phyloP scores from a whole-genome alignment of 2,329 filamentous ascomycete genomes.

The Pestalotiopsis sp. region DNA sequence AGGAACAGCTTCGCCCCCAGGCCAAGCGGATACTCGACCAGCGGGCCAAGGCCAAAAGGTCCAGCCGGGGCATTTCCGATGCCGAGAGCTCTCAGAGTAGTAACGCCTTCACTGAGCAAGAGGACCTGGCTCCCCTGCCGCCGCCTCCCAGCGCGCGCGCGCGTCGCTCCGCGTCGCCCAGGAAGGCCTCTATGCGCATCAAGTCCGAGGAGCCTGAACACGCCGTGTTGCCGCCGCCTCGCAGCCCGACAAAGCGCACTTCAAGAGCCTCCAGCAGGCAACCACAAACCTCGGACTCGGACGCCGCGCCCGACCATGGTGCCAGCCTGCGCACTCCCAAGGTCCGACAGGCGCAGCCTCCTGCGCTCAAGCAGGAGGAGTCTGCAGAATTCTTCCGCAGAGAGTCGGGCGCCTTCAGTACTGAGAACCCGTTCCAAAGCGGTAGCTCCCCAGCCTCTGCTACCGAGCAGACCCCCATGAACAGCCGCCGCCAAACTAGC shows the following conservation, averaged over 20 bases:
- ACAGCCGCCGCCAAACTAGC: slow-evolving; percentile 50
- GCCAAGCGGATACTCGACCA: slow-evolving; percentile 76
- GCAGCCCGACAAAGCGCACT: slow-evolving; percentile 57
- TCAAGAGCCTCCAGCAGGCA: slow-evolving; percentile 59
- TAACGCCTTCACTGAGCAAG: slow-evolving; percentile 63
- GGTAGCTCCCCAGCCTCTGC: slow-evolving; percentile 65
- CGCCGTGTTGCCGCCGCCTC: slow-evolving; percentile 30
- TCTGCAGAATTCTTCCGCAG: slow-evolving; percentile 47
- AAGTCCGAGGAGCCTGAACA: slow-evolving; percentile 55
- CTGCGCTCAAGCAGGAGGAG: slow-evolving; percentile 59
- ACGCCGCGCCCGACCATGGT: slow-evolving; percentile 48
- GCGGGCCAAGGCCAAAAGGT: slow-evolving; percentile 79
- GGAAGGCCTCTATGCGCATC: slow-evolving; percentile 56
- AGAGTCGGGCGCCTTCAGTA: slow-evolving; percentile 68
- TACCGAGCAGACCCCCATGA: slow-evolving; percentile 49
- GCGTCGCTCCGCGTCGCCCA: slow-evolving; percentile 56
- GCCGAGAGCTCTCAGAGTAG: slow-evolving; percentile 69
- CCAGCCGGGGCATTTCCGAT: slow-evolving; percentile 81
- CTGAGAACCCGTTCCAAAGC: slow-evolving; percentile 93
- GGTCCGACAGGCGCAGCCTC: slow-evolving; percentile 51
- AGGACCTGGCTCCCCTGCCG: slow-evolving; percentile 49
- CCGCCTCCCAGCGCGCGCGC: slow-evolving; percentile 47
- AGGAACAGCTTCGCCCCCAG: slow-evolving; percentile 76
- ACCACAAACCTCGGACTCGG: slow-evolving; percentile 54
- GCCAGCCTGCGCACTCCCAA: slow-evolving; percentile 47